Conservation (phyloP, 2,329 filamentous ascomycete genomes). For the Coleophoma cylindrospora region DNA sequence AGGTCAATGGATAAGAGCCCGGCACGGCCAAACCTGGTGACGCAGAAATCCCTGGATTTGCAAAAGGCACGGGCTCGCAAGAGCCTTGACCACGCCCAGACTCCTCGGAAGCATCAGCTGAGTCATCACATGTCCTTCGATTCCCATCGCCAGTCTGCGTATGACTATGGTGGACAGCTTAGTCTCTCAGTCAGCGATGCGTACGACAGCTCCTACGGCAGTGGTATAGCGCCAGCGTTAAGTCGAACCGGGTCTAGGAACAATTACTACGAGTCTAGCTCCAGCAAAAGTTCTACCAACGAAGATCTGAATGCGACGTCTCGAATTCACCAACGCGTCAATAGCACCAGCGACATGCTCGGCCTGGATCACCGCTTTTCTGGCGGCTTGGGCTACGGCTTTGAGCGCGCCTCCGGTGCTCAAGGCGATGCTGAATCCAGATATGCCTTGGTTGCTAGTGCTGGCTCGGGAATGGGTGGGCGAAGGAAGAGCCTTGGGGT, state of each 20-base stretch:
- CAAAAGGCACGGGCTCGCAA: neutral
- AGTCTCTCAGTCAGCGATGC: neutral
- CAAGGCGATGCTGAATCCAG: neutral
- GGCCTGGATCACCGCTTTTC: conserved; percentile 16
- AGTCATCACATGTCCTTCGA: conserved; percentile 1
- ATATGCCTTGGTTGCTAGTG: conserved; percentile 11
- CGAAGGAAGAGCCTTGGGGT: neutral
- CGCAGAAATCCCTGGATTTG: neutral
- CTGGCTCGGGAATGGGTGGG: conserved; percentile 5
- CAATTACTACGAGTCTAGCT: conserved; percentile 9
- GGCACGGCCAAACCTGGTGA: neutral
- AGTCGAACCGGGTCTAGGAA: too few species aligned
- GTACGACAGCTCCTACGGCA: conserved; percentile 17
- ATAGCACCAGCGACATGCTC: conserved; percentile 15
- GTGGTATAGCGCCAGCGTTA: too few species aligned
- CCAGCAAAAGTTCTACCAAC: too few species aligned
- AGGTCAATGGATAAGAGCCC: neutral
- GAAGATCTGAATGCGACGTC: too few species aligned
- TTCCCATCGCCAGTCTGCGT: neutral
- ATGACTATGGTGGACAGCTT: conserved; percentile 5
- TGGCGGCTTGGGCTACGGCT: conserved; percentile 15
- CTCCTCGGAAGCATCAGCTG: neutral
- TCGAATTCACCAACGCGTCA: too few species aligned
- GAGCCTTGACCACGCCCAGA: neutral
- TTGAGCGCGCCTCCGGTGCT: conserved; percentile 6